These are phyloP conservation scores for Tricholoma sp. DNA, from an alignment of 768 basidiomycete species.

Conservation along the genomic window DNA sequence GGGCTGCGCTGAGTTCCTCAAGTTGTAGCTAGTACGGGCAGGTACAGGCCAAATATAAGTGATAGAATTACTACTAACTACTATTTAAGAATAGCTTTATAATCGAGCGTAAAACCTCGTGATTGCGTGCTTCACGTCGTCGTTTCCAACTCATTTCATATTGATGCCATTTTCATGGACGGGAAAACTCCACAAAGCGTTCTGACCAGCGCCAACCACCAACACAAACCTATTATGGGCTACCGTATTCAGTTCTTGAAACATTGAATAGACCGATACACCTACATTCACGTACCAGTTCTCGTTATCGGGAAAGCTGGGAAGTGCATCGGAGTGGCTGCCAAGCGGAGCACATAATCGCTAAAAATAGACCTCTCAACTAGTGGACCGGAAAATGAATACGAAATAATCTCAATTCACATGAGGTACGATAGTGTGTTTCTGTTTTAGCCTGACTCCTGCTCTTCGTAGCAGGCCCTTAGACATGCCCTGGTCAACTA, in stretches of 20 bases:
- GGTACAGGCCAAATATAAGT: too few species aligned
- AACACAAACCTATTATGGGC: background rate
- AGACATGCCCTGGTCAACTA: conserved; percentile 22
- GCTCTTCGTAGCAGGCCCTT: conserved; percentile 15
- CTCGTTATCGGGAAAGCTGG: background rate
- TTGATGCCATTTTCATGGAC: too few species aligned
- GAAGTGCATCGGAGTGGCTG: background rate
- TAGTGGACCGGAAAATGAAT: background rate
- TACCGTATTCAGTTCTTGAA: background rate
- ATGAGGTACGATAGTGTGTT: conserved; percentile 33
- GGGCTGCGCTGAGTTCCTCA: too few species aligned
- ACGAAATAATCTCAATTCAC: conserved; percentile 19
- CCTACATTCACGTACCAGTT: background rate
- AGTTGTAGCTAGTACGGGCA: too few species aligned
- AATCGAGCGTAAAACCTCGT: too few species aligned
- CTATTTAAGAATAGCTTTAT: too few species aligned
- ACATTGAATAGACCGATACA: background rate
- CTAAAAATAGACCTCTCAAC: background rate
- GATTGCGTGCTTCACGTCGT: too few species aligned
- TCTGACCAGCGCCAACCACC: background rate
- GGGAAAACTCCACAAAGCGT: background rate
- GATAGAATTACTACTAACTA: too few species aligned
- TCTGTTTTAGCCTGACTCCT: conserved; percentile 5
- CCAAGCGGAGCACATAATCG: background rate
- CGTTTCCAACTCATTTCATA: too few species aligned